Evolutionary conservation across 1,284 basidiomycete species (phyloP).

Genomic region (Cryptococcus amylolentus): DNA sequence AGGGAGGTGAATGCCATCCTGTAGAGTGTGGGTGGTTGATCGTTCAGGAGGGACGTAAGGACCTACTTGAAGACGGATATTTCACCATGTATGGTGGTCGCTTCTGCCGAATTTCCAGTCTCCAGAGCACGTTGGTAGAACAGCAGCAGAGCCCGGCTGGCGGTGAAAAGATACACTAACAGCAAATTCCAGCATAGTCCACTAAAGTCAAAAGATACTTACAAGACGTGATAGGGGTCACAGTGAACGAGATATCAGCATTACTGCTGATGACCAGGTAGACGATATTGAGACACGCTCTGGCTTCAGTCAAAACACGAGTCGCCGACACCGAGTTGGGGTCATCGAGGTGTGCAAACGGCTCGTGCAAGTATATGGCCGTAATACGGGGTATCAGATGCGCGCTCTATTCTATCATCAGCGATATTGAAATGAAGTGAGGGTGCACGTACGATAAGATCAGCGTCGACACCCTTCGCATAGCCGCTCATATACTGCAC

Average conservation of each 20-base stretch:
- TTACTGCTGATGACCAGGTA: slow-evolving; percentile 29
- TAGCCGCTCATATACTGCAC: slow-evolving; percentile 24
- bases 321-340: slow-evolving; percentile 22
- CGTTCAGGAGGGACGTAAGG: neutral
- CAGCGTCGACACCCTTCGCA: slow-evolving; percentile 32
- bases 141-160: slow-evolving; percentile 29
- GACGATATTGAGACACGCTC: slow-evolving; percentile 30
- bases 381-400: slow-evolving; percentile 31
- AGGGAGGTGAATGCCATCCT: slow-evolving; percentile 24
- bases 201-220: slow-evolving; percentile 1
- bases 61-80: slow-evolving; percentile 40
- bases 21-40: neutral
- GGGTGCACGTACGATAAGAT: slow-evolving; percentile 28
- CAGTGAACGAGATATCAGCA: slow-evolving; percentile 24
- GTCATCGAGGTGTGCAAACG: slow-evolving; percentile 32
- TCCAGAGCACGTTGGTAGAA: slow-evolving; percentile 35
- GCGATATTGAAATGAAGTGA: too few species aligned
- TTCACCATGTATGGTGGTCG: slow-evolving; percentile 25
- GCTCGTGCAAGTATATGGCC: slow-evolving; percentile 40
- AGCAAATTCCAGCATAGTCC: neutral
- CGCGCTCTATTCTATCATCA: slow-evolving; percentile 17
- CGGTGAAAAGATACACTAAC: slow-evolving; percentile 29
- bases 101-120: slow-evolving; percentile 16
- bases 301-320: slow-evolving; percentile 27
- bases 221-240: slow-evolving; percentile 22